Conservation (phyloP, 2,329 filamentous ascomycete species). For the Aspergillus pseudoviridinutans region DNA sequence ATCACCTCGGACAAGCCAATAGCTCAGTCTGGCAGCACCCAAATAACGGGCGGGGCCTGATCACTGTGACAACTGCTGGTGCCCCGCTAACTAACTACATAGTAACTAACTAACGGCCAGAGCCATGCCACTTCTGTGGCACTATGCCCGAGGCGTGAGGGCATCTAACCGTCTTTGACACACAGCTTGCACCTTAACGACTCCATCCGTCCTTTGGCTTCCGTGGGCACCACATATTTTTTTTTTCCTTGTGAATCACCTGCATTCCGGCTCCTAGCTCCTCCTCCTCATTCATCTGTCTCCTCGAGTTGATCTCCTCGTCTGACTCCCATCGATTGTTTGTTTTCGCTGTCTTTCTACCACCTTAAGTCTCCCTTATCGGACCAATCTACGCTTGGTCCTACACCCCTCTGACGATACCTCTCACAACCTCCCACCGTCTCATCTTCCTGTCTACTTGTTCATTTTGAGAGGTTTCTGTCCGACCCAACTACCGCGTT, state of each 20-base stretch:
- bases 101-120: not conserved
- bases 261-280: slow-evolving; percentile 10
- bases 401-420: slow-evolving; percentile 7
- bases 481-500: slow-evolving; percentile 2
- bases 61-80: slow-evolving; percentile 12
- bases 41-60: not conserved
- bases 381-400: slow-evolving; percentile 4
- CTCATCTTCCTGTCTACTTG: slow-evolving; percentile 13
- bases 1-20: not conserved
- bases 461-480: slow-evolving; percentile 13
- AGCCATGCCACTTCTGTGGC: not conserved
- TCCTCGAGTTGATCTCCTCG: not conserved
- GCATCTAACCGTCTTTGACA: not conserved
- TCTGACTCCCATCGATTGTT: slow-evolving; percentile 9
- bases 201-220: slow-evolving; percentile 5
- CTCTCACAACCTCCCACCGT: slow-evolving; percentile 5
- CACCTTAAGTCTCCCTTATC: slow-evolving; percentile 2
- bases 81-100: slow-evolving; percentile 11
- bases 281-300: slow-evolving; percentile 9
- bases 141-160: not conserved
- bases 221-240: slow-evolving; percentile 11
- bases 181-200: not conserved
- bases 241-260: slow-evolving; percentile 9
- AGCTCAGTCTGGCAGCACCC: not conserved
- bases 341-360: slow-evolving; percentile 12